A percentile compares a stretch with the other conserved stretches of the same genome.
These are phyloP conservation scores for Saturnispora ahearnii DNA, from an alignment of 805 yeast species.

Conservation along the genomic window DNA sequence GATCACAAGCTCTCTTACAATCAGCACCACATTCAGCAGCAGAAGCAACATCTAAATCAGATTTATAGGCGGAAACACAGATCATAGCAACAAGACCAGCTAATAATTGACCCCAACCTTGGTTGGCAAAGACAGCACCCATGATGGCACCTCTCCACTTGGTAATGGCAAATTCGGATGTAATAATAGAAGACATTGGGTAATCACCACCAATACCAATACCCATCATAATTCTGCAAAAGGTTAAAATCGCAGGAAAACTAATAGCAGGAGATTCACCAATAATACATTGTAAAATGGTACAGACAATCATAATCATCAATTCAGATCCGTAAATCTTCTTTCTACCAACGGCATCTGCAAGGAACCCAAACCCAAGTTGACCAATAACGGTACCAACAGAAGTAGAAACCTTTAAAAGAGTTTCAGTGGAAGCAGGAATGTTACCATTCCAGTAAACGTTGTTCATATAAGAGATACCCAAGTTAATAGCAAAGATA, in stretches of 20 bases:
- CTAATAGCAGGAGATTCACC: conserved; percentile 67
- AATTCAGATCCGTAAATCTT: conserved; percentile 80
- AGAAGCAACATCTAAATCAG: conserved; percentile 42
- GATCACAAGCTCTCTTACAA: conserved; percentile 77
- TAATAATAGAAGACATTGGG: conserved; percentile 86
- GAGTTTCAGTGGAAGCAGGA: conserved; percentile 66
- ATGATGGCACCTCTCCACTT: conserved; percentile 97
- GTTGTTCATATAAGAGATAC: conserved; percentile 65
- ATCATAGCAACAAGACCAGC: conserved; percentile 80
- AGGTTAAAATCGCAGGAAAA: conserved; percentile 65
- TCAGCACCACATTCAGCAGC: conserved; percentile 56
- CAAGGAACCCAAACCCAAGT: conserved; percentile 71
- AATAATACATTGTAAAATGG: conserved; percentile 64
- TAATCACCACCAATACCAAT: conserved; percentile 97
- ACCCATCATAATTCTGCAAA: conserved; percentile 84
- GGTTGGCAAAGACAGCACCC: conserved; percentile 95
- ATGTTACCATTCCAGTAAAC: conserved; percentile 58
- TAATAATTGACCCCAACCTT: conserved; percentile 89
- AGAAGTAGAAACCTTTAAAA: conserved; percentile 81
- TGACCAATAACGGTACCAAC: conserved; percentile 94
- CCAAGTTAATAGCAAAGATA: conserved; percentile 82
- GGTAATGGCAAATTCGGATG: conserved; percentile 88
- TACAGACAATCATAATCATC: conserved; percentile 74
- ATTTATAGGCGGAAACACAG: conserved; percentile 69
- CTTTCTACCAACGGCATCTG: conserved; percentile 80